A percentile compares a stretch with the other conserved stretches of the same genome.
phyloP scores from a whole-genome alignment of 1,284 basidiomycete species.

The Moesziomyces parantarcticus region DNA sequence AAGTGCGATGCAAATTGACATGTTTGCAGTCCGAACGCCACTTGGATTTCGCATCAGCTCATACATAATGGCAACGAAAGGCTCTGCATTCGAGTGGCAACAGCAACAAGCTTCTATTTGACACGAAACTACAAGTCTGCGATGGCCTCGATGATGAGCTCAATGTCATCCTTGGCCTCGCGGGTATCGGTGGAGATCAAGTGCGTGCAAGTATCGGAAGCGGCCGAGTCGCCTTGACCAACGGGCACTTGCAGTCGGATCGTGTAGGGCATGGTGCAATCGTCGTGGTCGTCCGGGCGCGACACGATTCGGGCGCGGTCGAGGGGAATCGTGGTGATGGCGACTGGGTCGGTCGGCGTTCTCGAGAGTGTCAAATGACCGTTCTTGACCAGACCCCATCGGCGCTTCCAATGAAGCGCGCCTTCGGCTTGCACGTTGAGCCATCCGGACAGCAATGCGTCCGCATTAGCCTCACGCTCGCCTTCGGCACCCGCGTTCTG shows the following conservation, averaged over 20 bases:
- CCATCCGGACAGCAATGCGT: conserved; percentile 13
- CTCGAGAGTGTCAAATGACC: conserved; percentile 5
- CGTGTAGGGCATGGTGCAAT: conserved; percentile 12
- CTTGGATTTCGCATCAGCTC: too few relatives aligned
- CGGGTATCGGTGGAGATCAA: conserved; percentile 11
- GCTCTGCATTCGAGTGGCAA: too few relatives aligned
- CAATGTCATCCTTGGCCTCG: conserved; percentile 11
- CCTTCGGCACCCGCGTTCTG: not conserved
- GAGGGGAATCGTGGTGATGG: conserved; percentile 5
- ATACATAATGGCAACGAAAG: too few relatives aligned
- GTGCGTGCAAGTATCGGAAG: not conserved
- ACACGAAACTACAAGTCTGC: not conserved
- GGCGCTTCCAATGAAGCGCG: conserved; percentile 14
- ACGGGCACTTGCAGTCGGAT: conserved; percentile 8
- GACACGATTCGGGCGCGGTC: not conserved
- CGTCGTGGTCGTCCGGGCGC: conserved; percentile 11
- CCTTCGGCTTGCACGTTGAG: conserved; percentile 20
- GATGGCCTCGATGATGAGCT: conserved; percentile 22
- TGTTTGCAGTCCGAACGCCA: too few relatives aligned
- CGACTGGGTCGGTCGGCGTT: conserved; percentile 8
- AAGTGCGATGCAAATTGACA: too few relatives aligned
- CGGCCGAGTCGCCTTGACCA: not conserved
- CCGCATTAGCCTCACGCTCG: too few relatives aligned
- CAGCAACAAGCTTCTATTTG: too few relatives aligned
- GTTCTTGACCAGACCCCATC: conserved; percentile 16